Conservation (phyloP, 2,329 filamentous ascomycete genomes). For the Sclerotinia spermophila region DNA sequence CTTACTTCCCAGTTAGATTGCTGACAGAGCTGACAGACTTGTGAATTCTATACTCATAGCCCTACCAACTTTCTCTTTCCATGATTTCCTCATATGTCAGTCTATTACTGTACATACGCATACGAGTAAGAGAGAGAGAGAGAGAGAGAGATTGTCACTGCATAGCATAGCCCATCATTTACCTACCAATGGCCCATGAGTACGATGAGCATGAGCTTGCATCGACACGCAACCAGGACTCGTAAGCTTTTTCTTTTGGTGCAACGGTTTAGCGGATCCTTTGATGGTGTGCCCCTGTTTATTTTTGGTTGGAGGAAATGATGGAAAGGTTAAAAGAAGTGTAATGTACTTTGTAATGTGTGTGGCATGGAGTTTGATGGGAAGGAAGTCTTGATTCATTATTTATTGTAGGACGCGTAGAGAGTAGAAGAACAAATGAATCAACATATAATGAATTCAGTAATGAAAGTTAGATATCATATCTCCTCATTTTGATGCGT, state of each 20-base stretch:
- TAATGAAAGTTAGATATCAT: background rate
- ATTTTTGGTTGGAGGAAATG: background rate
- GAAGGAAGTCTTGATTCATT: background rate
- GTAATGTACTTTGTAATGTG: too few species aligned
- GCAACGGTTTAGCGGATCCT: background rate
- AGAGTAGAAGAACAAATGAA: background rate
- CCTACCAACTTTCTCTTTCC: too few species aligned
- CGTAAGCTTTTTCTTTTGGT: constrained; percentile 1
- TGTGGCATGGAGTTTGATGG: too few species aligned
- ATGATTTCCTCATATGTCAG: too few species aligned
- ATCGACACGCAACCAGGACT: constrained; percentile 13
- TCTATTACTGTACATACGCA: background rate
- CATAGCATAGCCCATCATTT: background rate
- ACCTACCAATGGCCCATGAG: background rate
- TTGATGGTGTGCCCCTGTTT: background rate
- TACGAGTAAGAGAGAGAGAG: background rate
- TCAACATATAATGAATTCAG: background rate
- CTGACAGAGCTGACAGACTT: too few species aligned
- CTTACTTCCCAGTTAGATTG: background rate
- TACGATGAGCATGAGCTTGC: background rate
- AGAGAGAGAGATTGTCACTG: background rate
- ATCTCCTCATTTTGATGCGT: background rate
- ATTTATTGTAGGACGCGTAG: too few species aligned
- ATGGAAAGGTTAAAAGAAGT: background rate
- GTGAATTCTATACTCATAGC: too few species aligned